These are phyloP conservation scores for Boletellus emodensis DNA, from an alignment of 768 basidiomycete genomes.

Conservation along the genomic window DNA sequence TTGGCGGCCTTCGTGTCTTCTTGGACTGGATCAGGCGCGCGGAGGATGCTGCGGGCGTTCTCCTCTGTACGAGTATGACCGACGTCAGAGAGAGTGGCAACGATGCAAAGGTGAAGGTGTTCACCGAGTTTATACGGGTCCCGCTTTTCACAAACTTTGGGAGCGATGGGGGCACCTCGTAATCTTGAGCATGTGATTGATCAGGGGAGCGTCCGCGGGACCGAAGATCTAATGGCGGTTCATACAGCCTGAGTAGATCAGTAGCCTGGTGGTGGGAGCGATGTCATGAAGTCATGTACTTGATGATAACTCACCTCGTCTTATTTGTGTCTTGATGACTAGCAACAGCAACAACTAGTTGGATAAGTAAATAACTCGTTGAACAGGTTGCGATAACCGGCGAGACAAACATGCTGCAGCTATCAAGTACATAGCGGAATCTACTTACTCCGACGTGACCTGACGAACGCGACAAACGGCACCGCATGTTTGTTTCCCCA, in stretches of 20 bases:
- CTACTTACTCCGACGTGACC: no score
- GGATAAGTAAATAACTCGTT: no score
- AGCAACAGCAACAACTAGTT: no score
- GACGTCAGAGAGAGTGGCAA: background rate
- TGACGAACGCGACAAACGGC: no score
- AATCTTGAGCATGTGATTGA: background rate
- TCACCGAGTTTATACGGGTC: slow-evolving; percentile 30
- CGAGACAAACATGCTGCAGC: no score
- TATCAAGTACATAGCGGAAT: no score
- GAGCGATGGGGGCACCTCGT: background rate
- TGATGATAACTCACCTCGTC: no score
- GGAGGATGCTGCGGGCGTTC: slow-evolving; percentile 17
- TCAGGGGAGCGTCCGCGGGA: slow-evolving; percentile 10
- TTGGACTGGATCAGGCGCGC: background rate
- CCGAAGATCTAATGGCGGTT: slow-evolving; percentile 23
- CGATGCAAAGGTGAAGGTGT: background rate
- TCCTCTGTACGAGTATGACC: slow-evolving; percentile 16
- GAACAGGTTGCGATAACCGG: no score
- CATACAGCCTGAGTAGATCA: slow-evolving; percentile 22
- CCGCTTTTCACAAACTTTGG: slow-evolving; percentile 22
- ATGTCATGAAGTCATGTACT: background rate
- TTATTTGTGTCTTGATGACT: no score
- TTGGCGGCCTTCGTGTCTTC: background rate
- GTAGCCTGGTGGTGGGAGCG: slow-evolving; percentile 3
- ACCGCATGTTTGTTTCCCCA: no score